Evolutionary conservation across 192 early-diverging fungal species (phyloP).

Genomic region (Backusella circina): DNA sequence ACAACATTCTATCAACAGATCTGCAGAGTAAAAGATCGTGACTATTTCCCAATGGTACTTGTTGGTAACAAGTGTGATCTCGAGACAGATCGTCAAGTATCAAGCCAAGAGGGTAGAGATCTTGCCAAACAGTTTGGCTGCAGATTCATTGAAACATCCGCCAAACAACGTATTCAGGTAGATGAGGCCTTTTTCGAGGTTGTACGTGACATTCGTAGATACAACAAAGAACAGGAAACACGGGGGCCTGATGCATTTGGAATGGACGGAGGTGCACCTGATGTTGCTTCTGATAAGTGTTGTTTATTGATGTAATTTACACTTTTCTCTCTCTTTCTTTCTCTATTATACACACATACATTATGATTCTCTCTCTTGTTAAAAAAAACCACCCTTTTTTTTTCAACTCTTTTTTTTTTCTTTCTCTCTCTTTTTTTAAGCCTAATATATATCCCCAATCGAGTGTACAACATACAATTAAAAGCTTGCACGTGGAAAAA

Average conservation of each 20-base stretch:
- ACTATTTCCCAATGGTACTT: conserved; percentile 82
- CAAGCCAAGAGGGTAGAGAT: conserved; percentile 73
- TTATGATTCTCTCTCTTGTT: neutral
- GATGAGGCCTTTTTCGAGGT: conserved; percentile 89
- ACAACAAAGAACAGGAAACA: conserved; percentile 63
- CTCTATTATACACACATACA: neutral
- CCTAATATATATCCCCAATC: conserved; percentile 2
- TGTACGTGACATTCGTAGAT: conserved; percentile 78
- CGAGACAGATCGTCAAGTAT: conserved; percentile 78
- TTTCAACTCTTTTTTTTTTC: neutral
- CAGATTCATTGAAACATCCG: conserved; percentile 84
- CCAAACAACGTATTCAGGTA: conserved; percentile 84
- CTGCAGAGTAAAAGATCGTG: conserved; percentile 87
- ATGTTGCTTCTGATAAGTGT: conserved; percentile 24
- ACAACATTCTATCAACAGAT: conserved; percentile 91
- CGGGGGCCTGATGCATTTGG: conserved; percentile 11
- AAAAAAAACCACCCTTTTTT: neutral
- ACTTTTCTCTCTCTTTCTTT: neutral
- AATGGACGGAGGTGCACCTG: conserved; percentile 30
- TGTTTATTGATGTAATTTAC: conserved; percentile 26
- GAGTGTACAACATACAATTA: neutral
- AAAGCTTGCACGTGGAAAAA: neutral
- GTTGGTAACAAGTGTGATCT: conserved; percentile 94
- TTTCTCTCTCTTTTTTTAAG: neutral
- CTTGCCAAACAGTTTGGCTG: conserved; percentile 76